phyloP scores from a whole-genome alignment of 164 flowering plant species.

The Tetracentron sinense region DNA sequence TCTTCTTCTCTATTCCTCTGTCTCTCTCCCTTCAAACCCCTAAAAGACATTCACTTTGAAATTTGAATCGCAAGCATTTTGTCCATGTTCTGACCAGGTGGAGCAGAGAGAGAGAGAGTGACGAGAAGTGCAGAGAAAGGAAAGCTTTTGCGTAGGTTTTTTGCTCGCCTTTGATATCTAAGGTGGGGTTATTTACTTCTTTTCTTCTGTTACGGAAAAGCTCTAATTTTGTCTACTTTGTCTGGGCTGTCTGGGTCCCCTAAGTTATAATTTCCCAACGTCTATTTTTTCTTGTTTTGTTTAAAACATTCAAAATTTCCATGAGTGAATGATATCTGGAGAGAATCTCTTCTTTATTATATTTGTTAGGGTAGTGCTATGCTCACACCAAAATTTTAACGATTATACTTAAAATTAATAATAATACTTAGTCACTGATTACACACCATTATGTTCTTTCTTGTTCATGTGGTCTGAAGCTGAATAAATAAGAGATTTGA shows the following conservation, averaged over 20 bases:
- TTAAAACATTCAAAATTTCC: neutral
- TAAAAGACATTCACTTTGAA: slow-evolving; percentile 18
- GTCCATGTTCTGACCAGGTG: neutral
- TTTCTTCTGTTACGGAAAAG: neutral
- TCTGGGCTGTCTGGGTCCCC: neutral
- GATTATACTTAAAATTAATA: too few species aligned
- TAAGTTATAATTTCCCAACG: neutral
- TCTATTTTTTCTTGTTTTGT: neutral
- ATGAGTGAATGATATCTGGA: neutral
- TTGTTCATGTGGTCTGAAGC: too few species aligned
- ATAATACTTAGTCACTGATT: too few species aligned
- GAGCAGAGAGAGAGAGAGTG: neutral
- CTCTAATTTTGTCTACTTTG: neutral
- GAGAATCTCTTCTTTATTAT: neutral
- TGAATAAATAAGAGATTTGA: too few species aligned
- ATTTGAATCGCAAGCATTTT: slow-evolving; percentile 21
- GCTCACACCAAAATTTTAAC: too few species aligned
- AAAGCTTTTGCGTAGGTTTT: neutral
- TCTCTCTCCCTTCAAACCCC: slow-evolving; percentile 3
- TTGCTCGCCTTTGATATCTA: neutral
- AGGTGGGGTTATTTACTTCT: neutral
- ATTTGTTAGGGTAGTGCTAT: too few species aligned
- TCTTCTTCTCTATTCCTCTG: neutral
- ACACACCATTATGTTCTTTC: too few species aligned
- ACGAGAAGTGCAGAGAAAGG: slow-evolving; percentile 6